Base-by-base conservation (phyloP, 1,139 yeast species). In the Blastobotrys niveus region DNA sequence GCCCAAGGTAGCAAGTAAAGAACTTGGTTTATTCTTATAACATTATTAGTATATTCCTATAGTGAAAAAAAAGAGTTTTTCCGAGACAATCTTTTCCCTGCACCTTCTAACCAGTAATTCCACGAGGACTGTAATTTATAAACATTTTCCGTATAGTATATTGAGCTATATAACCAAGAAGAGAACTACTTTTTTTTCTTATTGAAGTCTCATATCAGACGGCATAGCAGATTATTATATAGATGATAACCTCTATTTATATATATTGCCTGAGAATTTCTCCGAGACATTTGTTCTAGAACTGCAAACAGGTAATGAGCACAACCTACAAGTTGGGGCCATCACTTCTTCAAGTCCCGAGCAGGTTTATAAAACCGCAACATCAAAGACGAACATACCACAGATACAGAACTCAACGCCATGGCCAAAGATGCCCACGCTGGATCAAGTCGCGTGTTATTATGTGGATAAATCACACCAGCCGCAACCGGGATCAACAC, bases 401-500 rank as follows among this genome's bases (percentile, higher is more conserved):
- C 97, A 56, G 95, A 83, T 1, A 86, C 79, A 1, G 95, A 85
- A 55, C 95, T 84, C 57, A 86, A 71, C 2, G 95, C 95, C 97
- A 91, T 89, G 1, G 96, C 84, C n/a, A 79, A 76, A 25, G 70
- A 61, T 8, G 95, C 94, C 45, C 96, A 95, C 35, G 85, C 80
- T 57, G 89, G 80, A 18, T 96, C 96, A 44, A 89, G 81, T 10
- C 71, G 54, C 52, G 82, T 74, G 40, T 86, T 70, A 37, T 83
- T 81, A 63, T 82, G 78, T 1, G 95, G 95, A 42, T 86, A 76
- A 35, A 81, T 61, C 14, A 82, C 76, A 2, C 96, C 96, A 80
- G 93, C 91, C 0, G 97, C 96, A 58, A 89, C 76, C 1, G 97
- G 98, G 31, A 89, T 73, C 81, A 91, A 91, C 26, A 85, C 67